Conservation (phyloP, 1,284 basidiomycete species). For the Ustilago sp. region DNA sequence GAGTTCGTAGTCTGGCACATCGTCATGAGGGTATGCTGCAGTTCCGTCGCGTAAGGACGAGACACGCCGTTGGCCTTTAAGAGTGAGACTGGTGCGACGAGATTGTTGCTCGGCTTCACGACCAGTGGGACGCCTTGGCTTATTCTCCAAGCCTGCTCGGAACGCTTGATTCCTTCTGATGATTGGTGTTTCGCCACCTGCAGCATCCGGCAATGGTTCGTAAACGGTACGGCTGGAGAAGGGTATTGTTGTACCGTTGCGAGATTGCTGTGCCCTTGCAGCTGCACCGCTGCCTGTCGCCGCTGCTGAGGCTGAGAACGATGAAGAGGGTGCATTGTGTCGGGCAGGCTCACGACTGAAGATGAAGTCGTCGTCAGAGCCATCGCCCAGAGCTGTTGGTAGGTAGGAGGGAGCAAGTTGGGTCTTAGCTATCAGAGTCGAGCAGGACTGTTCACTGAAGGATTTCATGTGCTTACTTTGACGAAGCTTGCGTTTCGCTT, state of each 20-base stretch:
- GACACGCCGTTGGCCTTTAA: constrained; percentile 57
- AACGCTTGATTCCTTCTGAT: constrained; percentile 50
- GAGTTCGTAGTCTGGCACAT: constrained; percentile 61
- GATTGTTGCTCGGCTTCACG: constrained; percentile 29
- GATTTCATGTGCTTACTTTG: constrained; percentile 2
- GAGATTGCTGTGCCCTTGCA: constrained; percentile 9
- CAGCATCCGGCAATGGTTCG: constrained; percentile 50
- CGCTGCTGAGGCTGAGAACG: constrained; percentile 12
- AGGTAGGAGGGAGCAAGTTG: background rate
- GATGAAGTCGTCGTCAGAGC: constrained; percentile 52
- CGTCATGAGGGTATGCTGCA: constrained; percentile 60
- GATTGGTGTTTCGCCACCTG: constrained; percentile 54
- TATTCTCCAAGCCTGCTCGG: constrained; percentile 45
- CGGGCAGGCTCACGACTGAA: constrained; percentile 43
- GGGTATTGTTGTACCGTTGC: constrained; percentile 23
- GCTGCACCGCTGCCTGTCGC: constrained; percentile 2
- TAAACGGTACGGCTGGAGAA: constrained; percentile 37
- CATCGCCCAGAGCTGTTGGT: constrained; percentile 15
- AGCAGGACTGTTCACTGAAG: background rate
- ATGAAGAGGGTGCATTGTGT: constrained; percentile 15
- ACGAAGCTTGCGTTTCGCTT: constrained; percentile 40
- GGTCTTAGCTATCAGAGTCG: background rate
- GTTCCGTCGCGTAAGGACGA: constrained; percentile 58
- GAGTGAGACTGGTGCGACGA: constrained; percentile 57
- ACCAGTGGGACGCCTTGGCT: constrained; percentile 41